Evolutionary conservation across 768 basidiomycete species (phyloP).

Genomic region (Rhodosporidiobolus odoratus): DNA sequence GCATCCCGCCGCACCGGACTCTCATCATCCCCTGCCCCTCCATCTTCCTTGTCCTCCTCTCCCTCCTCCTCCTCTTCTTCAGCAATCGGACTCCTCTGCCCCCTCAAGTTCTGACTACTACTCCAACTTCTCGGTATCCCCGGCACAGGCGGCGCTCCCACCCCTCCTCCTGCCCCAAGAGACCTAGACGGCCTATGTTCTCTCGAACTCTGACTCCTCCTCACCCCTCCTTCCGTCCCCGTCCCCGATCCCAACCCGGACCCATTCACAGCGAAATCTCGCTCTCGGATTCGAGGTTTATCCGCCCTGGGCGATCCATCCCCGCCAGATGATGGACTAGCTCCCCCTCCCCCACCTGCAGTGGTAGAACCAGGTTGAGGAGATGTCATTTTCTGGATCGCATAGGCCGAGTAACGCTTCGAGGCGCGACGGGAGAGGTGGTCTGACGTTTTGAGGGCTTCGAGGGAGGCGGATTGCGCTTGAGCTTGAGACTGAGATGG

Average conservation of each 20-base stretch:
- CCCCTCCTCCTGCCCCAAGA: conserved; percentile 10
- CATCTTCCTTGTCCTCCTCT: not conserved
- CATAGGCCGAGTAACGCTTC: conserved; percentile 91
- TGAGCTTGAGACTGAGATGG: conserved; percentile 9
- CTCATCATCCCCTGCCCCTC: not conserved
- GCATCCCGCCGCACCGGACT: not conserved
- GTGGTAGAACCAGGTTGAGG: conserved; percentile 34
- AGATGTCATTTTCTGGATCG: conserved; percentile 87
- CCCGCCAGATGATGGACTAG: too few species aligned
- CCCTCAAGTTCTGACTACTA: not conserved
- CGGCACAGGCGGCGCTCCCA: not conserved
- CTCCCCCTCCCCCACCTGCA: not conserved
- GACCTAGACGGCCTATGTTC: not conserved
- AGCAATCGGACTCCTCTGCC: not conserved
- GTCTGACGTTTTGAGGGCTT: conserved; percentile 80
- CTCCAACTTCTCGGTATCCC: conserved; percentile 1
- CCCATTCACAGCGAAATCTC: not conserved
- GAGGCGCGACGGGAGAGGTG: conserved; percentile 83
- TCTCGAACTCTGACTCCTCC: conserved; percentile 18
- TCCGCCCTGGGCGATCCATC: not conserved
- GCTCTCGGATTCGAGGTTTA: not conserved
- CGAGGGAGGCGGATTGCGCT: conserved; percentile 56
- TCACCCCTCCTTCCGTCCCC: not conserved
- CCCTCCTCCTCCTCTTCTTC: not conserved
- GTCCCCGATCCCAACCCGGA: too few species aligned